These are phyloP conservation scores for Globisporangium nagaii DNA, from an alignment of 352 stramenopile genomes.

Conservation along the genomic window DNA sequence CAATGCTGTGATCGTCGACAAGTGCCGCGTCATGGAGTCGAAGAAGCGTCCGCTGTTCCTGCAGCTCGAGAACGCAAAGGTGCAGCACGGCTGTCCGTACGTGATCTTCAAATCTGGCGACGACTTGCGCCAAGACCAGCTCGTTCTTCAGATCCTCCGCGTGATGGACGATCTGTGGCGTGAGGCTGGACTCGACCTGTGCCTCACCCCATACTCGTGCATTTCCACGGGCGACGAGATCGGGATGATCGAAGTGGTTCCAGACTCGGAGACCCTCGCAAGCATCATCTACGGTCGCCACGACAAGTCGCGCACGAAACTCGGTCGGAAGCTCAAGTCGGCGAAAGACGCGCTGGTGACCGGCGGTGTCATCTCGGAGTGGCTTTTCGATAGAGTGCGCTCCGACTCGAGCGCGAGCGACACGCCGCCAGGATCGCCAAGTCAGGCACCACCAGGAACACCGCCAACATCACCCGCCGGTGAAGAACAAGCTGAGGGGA, in stretches of 20 bases:
- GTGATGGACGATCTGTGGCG: conserved; percentile 91
- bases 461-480: not conserved
- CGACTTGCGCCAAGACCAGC: conserved; percentile 91
- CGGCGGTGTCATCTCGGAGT: conserved; percentile 62
- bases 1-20: conserved; percentile 63
- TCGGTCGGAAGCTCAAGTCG: conserved; percentile 58
- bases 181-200: conserved; percentile 77
- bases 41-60: conserved; percentile 92
- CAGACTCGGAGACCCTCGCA: conserved; percentile 83
- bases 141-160: conserved; percentile 88
- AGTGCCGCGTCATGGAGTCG: conserved; percentile 91
- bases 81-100: conserved; percentile 47
- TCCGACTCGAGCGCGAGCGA: not conserved
- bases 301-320: conserved; percentile 47
- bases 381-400: conserved; percentile 39
- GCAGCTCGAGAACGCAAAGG: conserved; percentile 72
- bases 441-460: not conserved
- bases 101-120: conserved; percentile 93
- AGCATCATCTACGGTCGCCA: conserved; percentile 81
- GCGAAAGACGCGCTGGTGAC: conserved; percentile 64
- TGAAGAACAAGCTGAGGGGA: not conserved
- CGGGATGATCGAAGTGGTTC: conserved; percentile 89
- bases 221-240: conserved; percentile 84
- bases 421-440: not conserved
- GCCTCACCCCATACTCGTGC: conserved; percentile 82